Evolutionary conservation across 164 flowering plant genomes (phyloP).

Genomic region (Chloranthus sessilifolius): DNA sequence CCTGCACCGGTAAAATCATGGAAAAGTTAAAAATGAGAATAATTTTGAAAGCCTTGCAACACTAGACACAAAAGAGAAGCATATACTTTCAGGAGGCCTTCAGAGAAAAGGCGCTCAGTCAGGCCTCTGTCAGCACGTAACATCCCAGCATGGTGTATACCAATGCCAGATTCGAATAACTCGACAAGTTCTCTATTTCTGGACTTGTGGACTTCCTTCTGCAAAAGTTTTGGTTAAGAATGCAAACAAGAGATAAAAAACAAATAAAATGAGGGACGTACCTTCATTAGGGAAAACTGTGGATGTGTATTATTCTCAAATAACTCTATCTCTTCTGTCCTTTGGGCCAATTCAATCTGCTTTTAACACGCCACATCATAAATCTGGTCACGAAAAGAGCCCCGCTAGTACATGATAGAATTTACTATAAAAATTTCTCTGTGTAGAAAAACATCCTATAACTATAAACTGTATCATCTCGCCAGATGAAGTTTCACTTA

Average conservation of each 20-base stretch:
- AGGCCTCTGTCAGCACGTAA: constrained; percentile 89
- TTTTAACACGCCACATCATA: constrained; percentile 8
- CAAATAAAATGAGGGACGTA: constrained; percentile 12
- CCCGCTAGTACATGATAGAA: no score
- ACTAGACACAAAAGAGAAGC: neutral
- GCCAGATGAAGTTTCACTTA: no score
- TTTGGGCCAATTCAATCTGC: constrained; percentile 76
- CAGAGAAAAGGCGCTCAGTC: constrained; percentile 93
- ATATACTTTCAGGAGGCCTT: constrained; percentile 76
- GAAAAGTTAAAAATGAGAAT: no score
- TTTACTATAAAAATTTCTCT: no score
- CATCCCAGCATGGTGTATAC: constrained; percentile 99
- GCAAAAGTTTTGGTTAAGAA: constrained; percentile 28
- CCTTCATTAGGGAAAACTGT: constrained; percentile 62
- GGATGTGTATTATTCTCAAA: constrained; percentile 70
- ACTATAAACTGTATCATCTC: no score
- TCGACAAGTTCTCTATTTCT: constrained; percentile 84
- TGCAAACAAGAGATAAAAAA: constrained; percentile 6
- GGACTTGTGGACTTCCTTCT: constrained; percentile 91
- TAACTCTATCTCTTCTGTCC: constrained; percentile 49
- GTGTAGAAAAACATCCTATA: no score
- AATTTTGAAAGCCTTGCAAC: no score
- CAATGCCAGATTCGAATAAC: constrained; percentile 73
- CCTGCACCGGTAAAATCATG: constrained; percentile 36
- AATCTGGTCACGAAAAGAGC: neutral